Evolutionary conservation across 108 stramenopile species (phyloP).

Genomic region (Fragilaria crotonensis): DNA sequence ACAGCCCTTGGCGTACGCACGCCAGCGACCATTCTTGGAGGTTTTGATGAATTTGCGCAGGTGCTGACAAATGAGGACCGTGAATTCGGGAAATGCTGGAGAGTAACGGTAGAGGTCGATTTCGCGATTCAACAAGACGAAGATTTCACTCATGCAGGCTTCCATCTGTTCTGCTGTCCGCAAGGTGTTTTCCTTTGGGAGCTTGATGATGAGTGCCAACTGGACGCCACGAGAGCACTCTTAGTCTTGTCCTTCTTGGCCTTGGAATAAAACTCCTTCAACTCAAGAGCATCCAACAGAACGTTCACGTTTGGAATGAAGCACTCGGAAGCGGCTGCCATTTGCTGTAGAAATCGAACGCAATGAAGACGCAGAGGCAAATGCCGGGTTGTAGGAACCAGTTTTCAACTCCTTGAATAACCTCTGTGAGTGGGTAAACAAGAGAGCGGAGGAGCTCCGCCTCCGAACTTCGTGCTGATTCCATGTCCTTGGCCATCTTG

Average conservation of each 20-base stretch:
- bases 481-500: conserved; percentile 35
- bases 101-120: conserved; percentile 83
- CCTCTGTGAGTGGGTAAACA: conserved; percentile 83
- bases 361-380: conserved; percentile 90
- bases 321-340: conserved; percentile 79
- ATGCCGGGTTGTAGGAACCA: conserved; percentile 73
- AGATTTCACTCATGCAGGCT: conserved; percentile 62
- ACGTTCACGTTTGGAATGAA: conserved; percentile 87
- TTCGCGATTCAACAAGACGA: conserved; percentile 75
- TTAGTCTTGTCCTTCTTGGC: conserved; percentile 42
- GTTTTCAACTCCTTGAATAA: conserved; percentile 75
- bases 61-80: conserved; percentile 57
- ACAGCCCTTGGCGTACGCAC: conserved; percentile 75
- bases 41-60: conserved; percentile 78
- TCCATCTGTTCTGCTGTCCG: conserved; percentile 77
- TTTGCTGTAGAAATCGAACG: conserved; percentile 83
- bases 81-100: conserved; percentile 81
- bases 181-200: conserved; percentile 72
- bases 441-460: conserved; percentile 67
- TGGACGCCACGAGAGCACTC: conserved; percentile 27
- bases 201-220: conserved; percentile 48
- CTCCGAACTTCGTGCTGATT: conserved; percentile 20
- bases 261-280: conserved; percentile 75
- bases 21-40: conserved; percentile 65
- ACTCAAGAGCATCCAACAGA: conserved; percentile 76